phyloP scores from a whole-genome alignment of 2,329 filamentous ascomycete genomes.

The Penicillium sp. region DNA sequence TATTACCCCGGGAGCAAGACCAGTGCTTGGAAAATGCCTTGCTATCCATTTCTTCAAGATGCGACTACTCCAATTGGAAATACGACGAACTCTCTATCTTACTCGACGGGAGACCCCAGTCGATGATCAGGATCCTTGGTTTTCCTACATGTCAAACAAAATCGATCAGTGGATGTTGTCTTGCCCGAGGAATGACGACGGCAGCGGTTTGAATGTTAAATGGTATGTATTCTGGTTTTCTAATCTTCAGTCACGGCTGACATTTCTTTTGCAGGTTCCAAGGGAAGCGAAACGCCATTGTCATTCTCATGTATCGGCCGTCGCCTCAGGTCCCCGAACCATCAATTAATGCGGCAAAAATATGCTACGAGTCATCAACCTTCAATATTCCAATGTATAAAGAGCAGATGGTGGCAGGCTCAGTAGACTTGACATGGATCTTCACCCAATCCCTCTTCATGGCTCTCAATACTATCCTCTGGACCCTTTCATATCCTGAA shows the following conservation, averaged over 20 bases:
- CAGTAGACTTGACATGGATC: slow-evolving; percentile 89
- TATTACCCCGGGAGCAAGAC: slow-evolving; percentile 66
- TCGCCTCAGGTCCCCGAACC: slow-evolving; percentile 90
- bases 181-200: slow-evolving; percentile 69
- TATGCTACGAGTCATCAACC: slow-evolving; percentile 78
- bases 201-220: slow-evolving; percentile 70
- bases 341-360: slow-evolving; percentile 71
- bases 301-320: slow-evolving; percentile 83
- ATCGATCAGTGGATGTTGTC: slow-evolving; percentile 76
- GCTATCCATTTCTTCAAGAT: slow-evolving; percentile 94
- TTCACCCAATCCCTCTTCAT: slow-evolving; percentile 89
- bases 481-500: slow-evolving; percentile 84
- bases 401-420: slow-evolving; percentile 72
- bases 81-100: slow-evolving; percentile 81
- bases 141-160: slow-evolving; percentile 73
- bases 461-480: slow-evolving; percentile 86
- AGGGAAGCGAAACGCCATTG: slow-evolving; percentile 78
- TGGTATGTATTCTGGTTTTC: slow-evolving; percentile 59
- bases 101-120: slow-evolving; percentile 74
- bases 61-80: slow-evolving; percentile 83
- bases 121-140: slow-evolving; percentile 84
- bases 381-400: slow-evolving; percentile 79
- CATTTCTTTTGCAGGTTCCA: slow-evolving; percentile 51
- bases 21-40: slow-evolving; percentile 79
- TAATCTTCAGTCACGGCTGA: neutral